These are phyloP conservation scores for Ophiognomonia clavigignenti-juglandacearum DNA, from an alignment of 2,329 filamentous ascomycete species.

Conservation along the genomic window DNA sequence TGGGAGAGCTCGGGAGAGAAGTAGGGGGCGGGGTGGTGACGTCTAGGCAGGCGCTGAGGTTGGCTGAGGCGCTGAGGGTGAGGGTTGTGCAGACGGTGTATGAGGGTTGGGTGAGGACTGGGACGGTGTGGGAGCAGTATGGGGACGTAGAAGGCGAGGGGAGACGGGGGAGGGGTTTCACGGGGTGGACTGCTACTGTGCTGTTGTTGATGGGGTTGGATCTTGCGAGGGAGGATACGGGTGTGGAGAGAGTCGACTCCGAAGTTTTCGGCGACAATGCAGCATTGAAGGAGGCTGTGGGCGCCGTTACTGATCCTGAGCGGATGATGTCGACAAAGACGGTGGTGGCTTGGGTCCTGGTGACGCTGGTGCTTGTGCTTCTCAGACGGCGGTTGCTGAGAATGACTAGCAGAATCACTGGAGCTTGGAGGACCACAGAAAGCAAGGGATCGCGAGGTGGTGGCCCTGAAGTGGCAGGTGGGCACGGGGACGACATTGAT, in stretches of 20 bases:
- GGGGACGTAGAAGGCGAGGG: slow-evolving; percentile 61
- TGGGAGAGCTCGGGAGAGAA: slow-evolving; percentile 34
- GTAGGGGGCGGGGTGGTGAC: background rate
- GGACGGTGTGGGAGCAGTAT: slow-evolving; percentile 71
- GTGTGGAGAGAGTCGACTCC: background rate
- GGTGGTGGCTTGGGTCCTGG: background rate
- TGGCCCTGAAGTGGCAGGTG: no score
- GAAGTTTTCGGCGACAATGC: background rate
- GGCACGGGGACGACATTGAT: no score
- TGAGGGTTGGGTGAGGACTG: slow-evolving; percentile 58
- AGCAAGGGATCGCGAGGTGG: no score
- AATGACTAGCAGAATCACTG: slow-evolving; percentile 2
- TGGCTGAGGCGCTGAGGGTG: slow-evolving; percentile 18
- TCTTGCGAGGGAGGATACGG: background rate
- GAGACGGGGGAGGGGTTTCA: slow-evolving; percentile 66
- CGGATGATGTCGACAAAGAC: background rate
- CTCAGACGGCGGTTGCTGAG: slow-evolving; percentile 7
- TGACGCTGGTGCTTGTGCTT: background rate
- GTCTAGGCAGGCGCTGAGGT: slow-evolving; percentile 7
- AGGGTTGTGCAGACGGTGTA: slow-evolving; percentile 16
- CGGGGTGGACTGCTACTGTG: slow-evolving; percentile 68
- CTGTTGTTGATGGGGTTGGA: slow-evolving; percentile 58
- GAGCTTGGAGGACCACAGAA: background rate
- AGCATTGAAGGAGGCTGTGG: background rate
- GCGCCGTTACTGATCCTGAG: background rate